These are phyloP conservation scores for Onygena corvina DNA, from an alignment of 2,329 filamentous ascomycete genomes.

Conservation along the genomic window DNA sequence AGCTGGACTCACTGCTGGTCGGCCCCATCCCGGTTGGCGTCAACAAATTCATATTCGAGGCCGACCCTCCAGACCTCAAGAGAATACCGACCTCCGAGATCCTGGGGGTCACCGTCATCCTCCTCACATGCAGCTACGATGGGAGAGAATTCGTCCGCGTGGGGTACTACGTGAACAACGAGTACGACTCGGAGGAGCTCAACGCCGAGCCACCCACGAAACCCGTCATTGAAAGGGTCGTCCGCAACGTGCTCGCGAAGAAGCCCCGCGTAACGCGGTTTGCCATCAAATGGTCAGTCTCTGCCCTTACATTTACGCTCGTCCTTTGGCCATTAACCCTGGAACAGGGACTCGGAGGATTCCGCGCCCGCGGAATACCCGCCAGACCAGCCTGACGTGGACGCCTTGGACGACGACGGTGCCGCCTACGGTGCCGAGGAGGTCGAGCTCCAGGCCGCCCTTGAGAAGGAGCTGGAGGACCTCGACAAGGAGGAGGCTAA, in stretches of 20 bases:
- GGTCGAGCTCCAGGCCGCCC: conserved; percentile 57
- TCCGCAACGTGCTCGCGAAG: conserved; percentile 84
- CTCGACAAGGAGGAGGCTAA: conserved; percentile 41
- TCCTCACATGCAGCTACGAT: conserved; percentile 93
- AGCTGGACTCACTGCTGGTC: conserved; percentile 91
- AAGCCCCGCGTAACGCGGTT: conserved; percentile 97
- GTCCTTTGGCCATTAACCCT: conserved; percentile 15
- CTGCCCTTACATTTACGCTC: background rate
- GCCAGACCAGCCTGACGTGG: conserved; percentile 93
- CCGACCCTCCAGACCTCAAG: conserved; percentile 77
- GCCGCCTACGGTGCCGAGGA: conserved; percentile 87
- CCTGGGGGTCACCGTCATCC: conserved; percentile 89
- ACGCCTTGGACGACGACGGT: conserved; percentile 67
- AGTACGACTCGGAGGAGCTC: conserved; percentile 88
- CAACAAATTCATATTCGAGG: conserved; percentile 98
- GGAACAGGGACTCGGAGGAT: conserved; percentile 81
- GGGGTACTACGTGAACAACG: conserved; percentile 99
- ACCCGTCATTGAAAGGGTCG: conserved; percentile 82
- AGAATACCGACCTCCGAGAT: conserved; percentile 92
- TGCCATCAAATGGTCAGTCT: conserved; percentile 85
- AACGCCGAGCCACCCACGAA: conserved; percentile 81
- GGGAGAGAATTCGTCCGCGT: conserved; percentile 93
- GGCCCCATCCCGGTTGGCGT: conserved; percentile 95
- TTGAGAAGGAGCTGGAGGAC: conserved; percentile 41
- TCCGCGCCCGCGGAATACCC: conserved; percentile 92